Conservation (phyloP, 495 filamentous ascomycete species). For the Saxispiralis lemnorum region DNA sequence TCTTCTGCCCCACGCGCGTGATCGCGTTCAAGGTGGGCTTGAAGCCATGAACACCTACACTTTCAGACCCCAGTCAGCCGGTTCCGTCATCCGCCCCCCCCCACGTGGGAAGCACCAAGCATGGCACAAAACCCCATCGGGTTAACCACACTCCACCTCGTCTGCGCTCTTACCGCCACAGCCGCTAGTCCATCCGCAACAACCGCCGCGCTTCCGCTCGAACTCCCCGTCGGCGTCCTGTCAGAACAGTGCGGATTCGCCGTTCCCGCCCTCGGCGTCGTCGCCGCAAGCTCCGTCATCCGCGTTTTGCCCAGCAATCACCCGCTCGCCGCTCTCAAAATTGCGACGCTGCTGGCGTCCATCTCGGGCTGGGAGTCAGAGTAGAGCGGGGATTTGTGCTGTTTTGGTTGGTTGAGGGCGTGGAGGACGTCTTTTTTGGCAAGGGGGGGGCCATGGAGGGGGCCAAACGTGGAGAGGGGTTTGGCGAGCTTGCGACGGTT, state of each 20-base stretch:
- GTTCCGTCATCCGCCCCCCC: too few species aligned
- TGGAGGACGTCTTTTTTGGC: slow-evolving; percentile 42
- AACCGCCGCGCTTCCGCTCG: slow-evolving; percentile 34
- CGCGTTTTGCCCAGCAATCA: slow-evolving; percentile 34
- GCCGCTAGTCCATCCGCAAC: slow-evolving; percentile 35
- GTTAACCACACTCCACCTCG: slow-evolving; percentile 14
- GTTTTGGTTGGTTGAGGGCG: slow-evolving; percentile 39
- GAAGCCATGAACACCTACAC: not conserved
- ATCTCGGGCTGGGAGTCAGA: slow-evolving; percentile 23
- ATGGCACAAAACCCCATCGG: slow-evolving; percentile 37
- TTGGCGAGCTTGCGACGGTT: too few species aligned
- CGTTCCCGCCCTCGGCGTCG: slow-evolving; percentile 23
- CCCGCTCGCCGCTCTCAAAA: slow-evolving; percentile 30
- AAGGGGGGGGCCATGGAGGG: slow-evolving; percentile 36
- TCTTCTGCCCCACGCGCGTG: slow-evolving; percentile 33
- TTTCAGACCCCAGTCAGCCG: too few species aligned
- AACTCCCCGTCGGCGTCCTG: slow-evolving; percentile 37
- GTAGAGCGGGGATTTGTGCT: slow-evolving; percentile 29
- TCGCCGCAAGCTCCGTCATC: slow-evolving; percentile 35
- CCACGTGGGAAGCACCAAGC: too few species aligned
- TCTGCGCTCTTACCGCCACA: slow-evolving; percentile 27
- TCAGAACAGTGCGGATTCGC: slow-evolving; percentile 31
- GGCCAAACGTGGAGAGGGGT: too few species aligned
- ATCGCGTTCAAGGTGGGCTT: slow-evolving; percentile 37
- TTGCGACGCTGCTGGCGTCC: not conserved